Evolutionary conservation across 768 basidiomycete species (phyloP).

Genomic region (Pisolithus sp.): DNA sequence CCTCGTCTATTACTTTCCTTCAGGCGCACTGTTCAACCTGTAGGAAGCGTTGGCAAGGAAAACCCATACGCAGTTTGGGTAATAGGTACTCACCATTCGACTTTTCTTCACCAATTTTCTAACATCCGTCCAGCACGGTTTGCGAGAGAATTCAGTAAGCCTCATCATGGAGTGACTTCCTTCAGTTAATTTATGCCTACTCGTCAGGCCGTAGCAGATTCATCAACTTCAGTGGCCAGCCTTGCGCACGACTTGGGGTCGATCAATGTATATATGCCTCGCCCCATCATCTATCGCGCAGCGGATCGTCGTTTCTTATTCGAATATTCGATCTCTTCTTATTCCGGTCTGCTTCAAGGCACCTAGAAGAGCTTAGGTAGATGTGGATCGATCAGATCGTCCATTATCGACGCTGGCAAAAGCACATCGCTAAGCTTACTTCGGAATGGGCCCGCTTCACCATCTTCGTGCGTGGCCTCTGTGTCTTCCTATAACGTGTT

Average conservation of each 20-base stretch:
- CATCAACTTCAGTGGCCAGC: conserved; percentile 42
- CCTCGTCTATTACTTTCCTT: too few species aligned
- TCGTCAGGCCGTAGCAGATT: conserved; percentile 29
- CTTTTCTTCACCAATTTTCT: not conserved
- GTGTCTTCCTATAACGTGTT: not conserved
- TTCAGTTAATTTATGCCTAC: not conserved
- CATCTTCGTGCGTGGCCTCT: conserved; percentile 4
- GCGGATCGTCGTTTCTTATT: conserved; percentile 3
- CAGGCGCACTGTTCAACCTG: not conserved
- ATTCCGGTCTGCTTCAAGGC: conserved; percentile 21
- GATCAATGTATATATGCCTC: conserved; percentile 33
- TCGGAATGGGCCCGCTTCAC: conserved; percentile 8
- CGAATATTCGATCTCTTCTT: conserved; percentile 15
- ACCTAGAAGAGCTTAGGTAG: conserved; percentile 10
- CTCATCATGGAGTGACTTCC: not conserved
- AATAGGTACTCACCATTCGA: not conserved
- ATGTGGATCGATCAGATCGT: conserved; percentile 6
- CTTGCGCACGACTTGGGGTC: conserved; percentile 37
- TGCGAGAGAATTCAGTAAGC: conserved; percentile 39
- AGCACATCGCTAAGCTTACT: conserved; percentile 1
- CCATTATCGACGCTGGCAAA: conserved; percentile 6
- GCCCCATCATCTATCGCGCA: not conserved
- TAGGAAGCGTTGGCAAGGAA: not conserved
- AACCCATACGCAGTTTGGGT: not conserved
- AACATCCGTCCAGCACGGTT: conserved; percentile 30